A percentile compares a stretch with the other conserved stretches of the same genome.
These are phyloP conservation scores for Bruguiera parviflora DNA, from an alignment of 345 rosid genomes.

Conservation along the genomic window DNA sequence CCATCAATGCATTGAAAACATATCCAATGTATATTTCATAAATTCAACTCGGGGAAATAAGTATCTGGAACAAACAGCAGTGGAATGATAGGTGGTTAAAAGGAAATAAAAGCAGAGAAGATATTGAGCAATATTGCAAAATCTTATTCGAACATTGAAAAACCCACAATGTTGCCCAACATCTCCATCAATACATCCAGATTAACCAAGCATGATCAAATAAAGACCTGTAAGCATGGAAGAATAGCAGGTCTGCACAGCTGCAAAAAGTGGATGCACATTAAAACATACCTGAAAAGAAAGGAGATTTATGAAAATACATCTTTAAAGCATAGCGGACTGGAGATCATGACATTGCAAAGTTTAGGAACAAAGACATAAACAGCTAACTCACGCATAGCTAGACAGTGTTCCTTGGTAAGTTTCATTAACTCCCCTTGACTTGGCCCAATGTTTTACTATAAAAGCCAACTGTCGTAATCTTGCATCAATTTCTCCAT, in stretches of 20 bases:
- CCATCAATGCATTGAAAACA: not conserved
- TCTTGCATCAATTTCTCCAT: slow-evolving; percentile 75
- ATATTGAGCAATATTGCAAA: not conserved
- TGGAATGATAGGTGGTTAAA: not conserved
- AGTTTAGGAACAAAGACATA: slow-evolving; percentile 11
- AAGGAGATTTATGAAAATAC: slow-evolving; percentile 6
- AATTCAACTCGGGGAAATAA: not conserved
- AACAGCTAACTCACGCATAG: slow-evolving; percentile 77
- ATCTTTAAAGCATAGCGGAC: not conserved
- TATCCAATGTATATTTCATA: not conserved
- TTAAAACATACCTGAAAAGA: slow-evolving; percentile 77
- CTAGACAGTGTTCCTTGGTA: slow-evolving; percentile 97
- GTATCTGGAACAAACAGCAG: not conserved
- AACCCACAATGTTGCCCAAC: no score
- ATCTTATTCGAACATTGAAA: not conserved
- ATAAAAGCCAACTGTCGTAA: slow-evolving; percentile 79
- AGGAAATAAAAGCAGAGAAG: not conserved
- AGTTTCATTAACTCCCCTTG: slow-evolving; percentile 89
- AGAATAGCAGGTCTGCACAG: slow-evolving; percentile 86
- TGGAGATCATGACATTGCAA: not conserved
- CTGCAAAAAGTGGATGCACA: slow-evolving; percentile 98
- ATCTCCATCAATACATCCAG: not conserved
- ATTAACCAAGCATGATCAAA: not conserved
- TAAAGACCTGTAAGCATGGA: slow-evolving; percentile 87
- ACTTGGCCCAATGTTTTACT: slow-evolving; percentile 98